phyloP scores from a whole-genome alignment of 2,329 filamentous ascomycete species.

The Xylariaceae sp. region DNA sequence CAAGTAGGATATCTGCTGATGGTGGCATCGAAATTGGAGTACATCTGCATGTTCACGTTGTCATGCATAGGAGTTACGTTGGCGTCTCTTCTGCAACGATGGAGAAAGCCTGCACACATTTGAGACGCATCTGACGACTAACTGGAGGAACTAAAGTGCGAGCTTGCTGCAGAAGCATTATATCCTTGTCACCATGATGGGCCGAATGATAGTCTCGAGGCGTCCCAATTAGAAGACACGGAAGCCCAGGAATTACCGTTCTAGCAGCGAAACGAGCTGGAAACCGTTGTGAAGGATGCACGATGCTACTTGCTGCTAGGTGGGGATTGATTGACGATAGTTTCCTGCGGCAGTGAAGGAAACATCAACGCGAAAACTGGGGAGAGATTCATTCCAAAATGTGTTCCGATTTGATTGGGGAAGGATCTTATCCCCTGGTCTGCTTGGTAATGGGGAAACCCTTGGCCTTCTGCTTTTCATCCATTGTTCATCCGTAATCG shows the following conservation, averaged over 20 bases:
- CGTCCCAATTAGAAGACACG: not conserved
- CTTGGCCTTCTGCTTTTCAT: not conserved
- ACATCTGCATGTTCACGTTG: not conserved
- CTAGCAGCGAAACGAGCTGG: not conserved
- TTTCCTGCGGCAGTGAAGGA: not conserved
- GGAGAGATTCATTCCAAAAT: conserved; percentile 9
- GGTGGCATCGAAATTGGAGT: conserved; percentile 8
- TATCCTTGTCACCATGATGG: not conserved
- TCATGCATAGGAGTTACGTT: conserved; percentile 17
- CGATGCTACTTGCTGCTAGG: conserved; percentile 6
- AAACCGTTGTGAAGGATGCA: not conserved
- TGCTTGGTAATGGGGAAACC: not conserved
- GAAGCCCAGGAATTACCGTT: not conserved
- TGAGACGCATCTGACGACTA: not conserved
- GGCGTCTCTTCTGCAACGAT: conserved; percentile 6
- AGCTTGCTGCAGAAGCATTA: not conserved
- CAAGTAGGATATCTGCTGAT: conserved; percentile 11
- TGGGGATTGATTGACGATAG: conserved; percentile 1
- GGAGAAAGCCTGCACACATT: conserved; percentile 4
- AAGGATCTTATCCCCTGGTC: conserved; percentile 1
- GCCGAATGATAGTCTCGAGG: not conserved
- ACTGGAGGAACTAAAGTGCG: not conserved
- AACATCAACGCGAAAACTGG: conserved; percentile 3
- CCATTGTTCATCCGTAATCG: no score
- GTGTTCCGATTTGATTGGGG: conserved; percentile 26